Evolutionary conservation across 495 filamentous ascomycete species (phyloP).

Genomic region (Aspergillus sclerotiicarbonarius): DNA sequence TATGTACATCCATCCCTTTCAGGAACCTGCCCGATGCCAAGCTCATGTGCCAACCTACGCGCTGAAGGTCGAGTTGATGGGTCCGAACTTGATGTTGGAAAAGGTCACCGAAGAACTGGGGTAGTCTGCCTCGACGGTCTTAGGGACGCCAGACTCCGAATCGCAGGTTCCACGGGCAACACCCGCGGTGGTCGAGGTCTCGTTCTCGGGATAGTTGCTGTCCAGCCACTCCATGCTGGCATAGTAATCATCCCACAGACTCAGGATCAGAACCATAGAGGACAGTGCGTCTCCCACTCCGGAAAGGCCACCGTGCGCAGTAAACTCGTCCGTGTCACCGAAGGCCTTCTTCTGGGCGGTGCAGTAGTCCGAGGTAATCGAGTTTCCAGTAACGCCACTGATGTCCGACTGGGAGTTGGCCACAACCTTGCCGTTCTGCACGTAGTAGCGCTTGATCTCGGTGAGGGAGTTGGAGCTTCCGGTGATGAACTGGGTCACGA

Average conservation of each 20-base stretch:
- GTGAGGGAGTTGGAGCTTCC: slow-evolving; percentile 49
- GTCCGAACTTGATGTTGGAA: slow-evolving; percentile 69
- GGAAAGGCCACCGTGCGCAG: slow-evolving; percentile 53
- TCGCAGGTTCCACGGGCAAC: slow-evolving; percentile 68
- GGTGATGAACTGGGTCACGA: slow-evolving; percentile 67
- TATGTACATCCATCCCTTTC: slow-evolving; percentile 4
- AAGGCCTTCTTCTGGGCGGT: slow-evolving; percentile 53
- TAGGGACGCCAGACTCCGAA: slow-evolving; percentile 59
- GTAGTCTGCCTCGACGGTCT: slow-evolving; percentile 54
- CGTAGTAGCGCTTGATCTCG: slow-evolving; percentile 68
- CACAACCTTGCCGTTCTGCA: slow-evolving; percentile 63
- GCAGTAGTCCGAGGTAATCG: slow-evolving; percentile 61
- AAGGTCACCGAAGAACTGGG: slow-evolving; percentile 60
- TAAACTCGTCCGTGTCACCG: slow-evolving; percentile 56
- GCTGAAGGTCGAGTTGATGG: slow-evolving; percentile 61
- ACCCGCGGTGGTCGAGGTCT: slow-evolving; percentile 56
- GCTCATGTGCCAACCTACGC: slow-evolving; percentile 1
- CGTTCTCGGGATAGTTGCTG: slow-evolving; percentile 64
- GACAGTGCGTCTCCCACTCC: slow-evolving; percentile 56
- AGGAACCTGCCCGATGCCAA: neutral
- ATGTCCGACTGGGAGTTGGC: slow-evolving; percentile 54
- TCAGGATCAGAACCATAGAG: slow-evolving; percentile 73
- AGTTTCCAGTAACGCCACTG: slow-evolving; percentile 48
- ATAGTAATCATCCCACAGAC: slow-evolving; percentile 74
- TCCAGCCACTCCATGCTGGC: slow-evolving; percentile 86